These are phyloP conservation scores for Thermothelomyces thermophilus DNA, from an alignment of 2,329 filamentous ascomycete species.

Conservation along the genomic window DNA sequence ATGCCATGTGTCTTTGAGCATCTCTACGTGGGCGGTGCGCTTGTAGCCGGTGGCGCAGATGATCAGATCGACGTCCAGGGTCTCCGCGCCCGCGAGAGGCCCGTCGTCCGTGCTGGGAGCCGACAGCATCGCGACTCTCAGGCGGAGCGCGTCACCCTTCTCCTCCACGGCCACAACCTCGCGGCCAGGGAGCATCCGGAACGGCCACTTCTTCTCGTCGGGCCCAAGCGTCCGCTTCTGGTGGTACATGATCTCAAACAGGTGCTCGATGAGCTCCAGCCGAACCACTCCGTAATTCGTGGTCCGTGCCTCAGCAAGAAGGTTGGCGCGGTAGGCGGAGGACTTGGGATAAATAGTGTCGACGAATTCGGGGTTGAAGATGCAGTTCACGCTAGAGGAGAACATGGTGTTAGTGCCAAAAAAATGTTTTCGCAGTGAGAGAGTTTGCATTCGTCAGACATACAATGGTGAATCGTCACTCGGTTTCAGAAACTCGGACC, in stretches of 20 bases:
- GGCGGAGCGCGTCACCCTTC: slow-evolving; percentile 42
- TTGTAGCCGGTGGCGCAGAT: slow-evolving; percentile 85
- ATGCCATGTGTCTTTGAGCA: slow-evolving; percentile 60
- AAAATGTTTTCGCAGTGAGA: too few relatives aligned
- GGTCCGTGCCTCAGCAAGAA: slow-evolving; percentile 63
- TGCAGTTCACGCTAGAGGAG: slow-evolving; percentile 70
- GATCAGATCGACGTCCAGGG: slow-evolving; percentile 69
- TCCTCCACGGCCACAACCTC: slow-evolving; percentile 58
- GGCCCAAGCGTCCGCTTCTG: slow-evolving; percentile 65
- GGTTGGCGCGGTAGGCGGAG: slow-evolving; percentile 51
- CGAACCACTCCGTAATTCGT: slow-evolving; percentile 96
- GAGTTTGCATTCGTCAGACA: too few relatives aligned
- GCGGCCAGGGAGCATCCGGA: slow-evolving; percentile 67
- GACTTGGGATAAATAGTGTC: slow-evolving; percentile 68
- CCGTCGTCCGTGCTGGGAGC: slow-evolving; percentile 28
- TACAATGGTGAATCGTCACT: slow-evolving; percentile 96
- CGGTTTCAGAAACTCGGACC: slow-evolving; percentile 74
- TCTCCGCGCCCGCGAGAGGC: slow-evolving; percentile 43
- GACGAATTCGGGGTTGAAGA: slow-evolving; percentile 85
- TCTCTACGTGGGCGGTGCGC: slow-evolving; percentile 68
- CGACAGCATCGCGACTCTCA: slow-evolving; percentile 50
- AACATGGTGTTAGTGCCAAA: background rate
- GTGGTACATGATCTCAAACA: slow-evolving; percentile 83
- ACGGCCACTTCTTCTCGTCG: slow-evolving; percentile 70
- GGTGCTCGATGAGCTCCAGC: slow-evolving; percentile 78